Evolutionary conservation across 176 grass and related monocot species (phyloP).

Genomic region (Themeda triandra): DNA sequence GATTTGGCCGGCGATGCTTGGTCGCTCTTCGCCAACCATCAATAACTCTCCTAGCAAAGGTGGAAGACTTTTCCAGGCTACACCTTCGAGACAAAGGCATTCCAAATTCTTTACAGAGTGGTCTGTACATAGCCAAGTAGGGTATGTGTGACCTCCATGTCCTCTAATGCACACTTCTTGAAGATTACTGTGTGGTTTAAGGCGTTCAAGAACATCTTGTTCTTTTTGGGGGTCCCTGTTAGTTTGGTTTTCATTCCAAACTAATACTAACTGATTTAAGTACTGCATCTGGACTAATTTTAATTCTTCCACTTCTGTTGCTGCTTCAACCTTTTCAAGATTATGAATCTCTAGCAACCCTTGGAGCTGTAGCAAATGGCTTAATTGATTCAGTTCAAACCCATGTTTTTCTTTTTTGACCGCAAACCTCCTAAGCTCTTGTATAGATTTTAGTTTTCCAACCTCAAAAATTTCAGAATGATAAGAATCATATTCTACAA

Average conservation of each 20-base stretch:
- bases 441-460: background rate
- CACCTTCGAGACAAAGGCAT: background rate
- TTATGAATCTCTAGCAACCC: background rate
- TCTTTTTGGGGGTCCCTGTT: background rate
- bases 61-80: background rate
- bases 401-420: background rate
- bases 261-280: background rate
- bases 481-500: background rate
- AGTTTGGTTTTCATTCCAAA: accelerated
- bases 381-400: background rate
- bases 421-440: background rate
- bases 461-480: too few relatives aligned
- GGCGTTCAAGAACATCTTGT: background rate
- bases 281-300: background rate
- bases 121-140: too few relatives aligned
- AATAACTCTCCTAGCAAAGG: background rate
- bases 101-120: too few relatives aligned
- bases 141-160: too few relatives aligned
- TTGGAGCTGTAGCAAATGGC: background rate
- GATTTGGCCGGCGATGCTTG: background rate
- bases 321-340: background rate
- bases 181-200: background rate
- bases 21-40: background rate
- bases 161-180: too few relatives aligned
- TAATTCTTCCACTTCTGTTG: background rate